Percentiles rank a stretch among this genome's conserved stretches.
These are phyloP conservation scores for Trypanosoma mega DNA, from an alignment of 208 protist species.

Conservation along the genomic window DNA sequence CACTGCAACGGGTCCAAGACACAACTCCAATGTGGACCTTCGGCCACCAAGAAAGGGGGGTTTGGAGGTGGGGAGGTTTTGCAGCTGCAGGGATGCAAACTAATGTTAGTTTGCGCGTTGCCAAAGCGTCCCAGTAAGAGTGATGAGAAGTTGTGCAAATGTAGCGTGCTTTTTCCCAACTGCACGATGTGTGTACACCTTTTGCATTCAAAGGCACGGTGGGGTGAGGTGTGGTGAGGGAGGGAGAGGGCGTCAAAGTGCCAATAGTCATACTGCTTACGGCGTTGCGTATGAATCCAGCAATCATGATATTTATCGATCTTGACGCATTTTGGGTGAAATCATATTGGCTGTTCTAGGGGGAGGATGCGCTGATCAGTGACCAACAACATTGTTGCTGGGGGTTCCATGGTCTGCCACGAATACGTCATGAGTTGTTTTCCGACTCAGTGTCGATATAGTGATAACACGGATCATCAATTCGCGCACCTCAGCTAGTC, in stretches of 20 bases:
- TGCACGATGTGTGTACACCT: too few species aligned
- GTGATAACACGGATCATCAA: constrained; percentile 33
- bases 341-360: constrained; percentile 6
- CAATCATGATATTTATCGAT: constrained; percentile 31
- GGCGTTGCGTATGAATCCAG: constrained; percentile 43
- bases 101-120: too few species aligned
- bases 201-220: too few species aligned
- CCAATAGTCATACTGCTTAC: constrained; percentile 43
- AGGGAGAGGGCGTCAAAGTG: not conserved
- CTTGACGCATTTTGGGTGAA: constrained; percentile 31
- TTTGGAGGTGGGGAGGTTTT: too few species aligned
- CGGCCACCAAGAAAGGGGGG: too few species aligned
- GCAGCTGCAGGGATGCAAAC: too few species aligned
- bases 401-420: constrained; percentile 25
- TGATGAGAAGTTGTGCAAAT: too few species aligned
- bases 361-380: not conserved
- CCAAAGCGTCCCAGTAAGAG: too few species aligned
- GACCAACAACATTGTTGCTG: constrained; percentile 16
- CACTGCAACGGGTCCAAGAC: too few species aligned
- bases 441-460: constrained; percentile 37
- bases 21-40: too few species aligned
- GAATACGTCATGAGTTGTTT: constrained; percentile 19
- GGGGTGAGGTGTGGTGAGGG: not conserved
- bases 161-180: too few species aligned
- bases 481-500: not conserved